Conservation (phyloP, 768 basidiomycete species). For the Leccinellum albellum region DNA sequence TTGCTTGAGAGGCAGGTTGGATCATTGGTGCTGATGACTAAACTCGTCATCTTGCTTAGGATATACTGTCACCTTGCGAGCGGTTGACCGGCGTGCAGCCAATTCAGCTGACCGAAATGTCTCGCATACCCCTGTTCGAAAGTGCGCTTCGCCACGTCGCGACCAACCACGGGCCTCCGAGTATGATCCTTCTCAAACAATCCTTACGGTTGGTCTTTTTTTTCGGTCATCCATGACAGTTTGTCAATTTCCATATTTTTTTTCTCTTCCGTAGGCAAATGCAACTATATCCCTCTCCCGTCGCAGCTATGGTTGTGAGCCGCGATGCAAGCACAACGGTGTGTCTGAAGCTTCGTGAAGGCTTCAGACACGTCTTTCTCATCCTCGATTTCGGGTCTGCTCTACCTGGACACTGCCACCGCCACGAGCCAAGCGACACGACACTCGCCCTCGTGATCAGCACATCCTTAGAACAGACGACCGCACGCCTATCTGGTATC, state of each 20-base stretch:
- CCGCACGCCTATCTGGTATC: slow-evolving; percentile 44
- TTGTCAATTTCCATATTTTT: not conserved
- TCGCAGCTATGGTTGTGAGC: slow-evolving; percentile 48
- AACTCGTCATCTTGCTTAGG: slow-evolving; percentile 31
- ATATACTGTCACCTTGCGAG: slow-evolving; percentile 48
- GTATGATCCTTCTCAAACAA: slow-evolving; percentile 33
- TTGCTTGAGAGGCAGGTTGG: no score
- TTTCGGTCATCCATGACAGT: not conserved
- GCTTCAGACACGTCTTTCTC: slow-evolving; percentile 39
- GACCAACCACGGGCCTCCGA: slow-evolving; percentile 36
- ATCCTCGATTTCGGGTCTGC: slow-evolving; percentile 58
- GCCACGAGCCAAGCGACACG: slow-evolving; percentile 5
- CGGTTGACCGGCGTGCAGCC: slow-evolving; percentile 43
- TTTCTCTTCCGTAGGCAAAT: slow-evolving; percentile 19
- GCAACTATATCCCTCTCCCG: slow-evolving; percentile 13
- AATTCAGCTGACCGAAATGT: slow-evolving; percentile 51
- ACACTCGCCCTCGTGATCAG: slow-evolving; percentile 49
- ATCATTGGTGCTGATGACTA: not conserved
- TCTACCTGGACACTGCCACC: slow-evolving; percentile 35
- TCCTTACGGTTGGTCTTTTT: slow-evolving; percentile 20
- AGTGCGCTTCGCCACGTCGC: slow-evolving; percentile 24
- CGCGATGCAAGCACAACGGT: slow-evolving; percentile 59
- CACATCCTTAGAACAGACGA: slow-evolving; percentile 41
- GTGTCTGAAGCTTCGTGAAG: slow-evolving; percentile 39
- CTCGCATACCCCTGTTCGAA: slow-evolving; percentile 45